These are phyloP conservation scores for Cryphonectria nitschkei DNA, from an alignment of 2,329 filamentous ascomycete species.

Conservation along the genomic window DNA sequence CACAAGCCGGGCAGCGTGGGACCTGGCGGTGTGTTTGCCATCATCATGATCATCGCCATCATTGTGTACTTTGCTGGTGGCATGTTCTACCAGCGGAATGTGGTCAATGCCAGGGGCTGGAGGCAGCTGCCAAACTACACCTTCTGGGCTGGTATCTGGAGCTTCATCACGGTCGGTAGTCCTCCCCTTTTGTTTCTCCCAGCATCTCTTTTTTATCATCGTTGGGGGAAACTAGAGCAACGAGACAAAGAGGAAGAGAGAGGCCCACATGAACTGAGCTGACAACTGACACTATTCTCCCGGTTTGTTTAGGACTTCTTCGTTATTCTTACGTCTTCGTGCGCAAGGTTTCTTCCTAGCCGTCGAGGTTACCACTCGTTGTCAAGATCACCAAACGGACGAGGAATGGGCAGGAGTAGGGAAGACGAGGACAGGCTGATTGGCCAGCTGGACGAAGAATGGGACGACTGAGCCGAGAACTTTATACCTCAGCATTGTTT, in stretches of 20 bases:
- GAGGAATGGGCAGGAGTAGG: slow-evolving; percentile 47
- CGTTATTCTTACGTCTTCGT: slow-evolving; percentile 70
- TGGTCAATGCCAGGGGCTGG: slow-evolving; percentile 94
- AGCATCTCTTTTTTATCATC: neutral
- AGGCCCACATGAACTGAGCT: neutral
- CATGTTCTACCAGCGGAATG: slow-evolving; percentile 92
- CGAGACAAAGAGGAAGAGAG: too few relatives aligned
- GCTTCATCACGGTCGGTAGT: slow-evolving; percentile 73
- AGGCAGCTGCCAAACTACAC: slow-evolving; percentile 92
- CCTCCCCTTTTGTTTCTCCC: neutral
- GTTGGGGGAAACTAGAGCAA: neutral
- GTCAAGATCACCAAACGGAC: slow-evolving; percentile 55
- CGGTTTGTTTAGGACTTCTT: slow-evolving; percentile 59
- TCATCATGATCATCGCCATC: slow-evolving; percentile 78
- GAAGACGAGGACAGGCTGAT: slow-evolving; percentile 95
- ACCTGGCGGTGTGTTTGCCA: slow-evolving; percentile 79
- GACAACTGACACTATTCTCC: neutral
- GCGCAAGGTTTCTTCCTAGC: slow-evolving; percentile 66
- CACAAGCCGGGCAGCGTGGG: slow-evolving; percentile 74
- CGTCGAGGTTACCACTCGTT: slow-evolving; percentile 71
- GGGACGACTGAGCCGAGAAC: slow-evolving; percentile 72
- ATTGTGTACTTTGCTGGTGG: slow-evolving; percentile 90
- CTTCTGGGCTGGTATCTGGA: slow-evolving; percentile 86
- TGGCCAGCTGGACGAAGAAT: slow-evolving; percentile 95
- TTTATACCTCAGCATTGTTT: neutral